Percentiles rank a stretch among this genome's conserved stretches.
These are phyloP conservation scores for Ocimum tenuiflorum DNA, from an alignment of 257 asterid species.

Conservation along the genomic window DNA sequence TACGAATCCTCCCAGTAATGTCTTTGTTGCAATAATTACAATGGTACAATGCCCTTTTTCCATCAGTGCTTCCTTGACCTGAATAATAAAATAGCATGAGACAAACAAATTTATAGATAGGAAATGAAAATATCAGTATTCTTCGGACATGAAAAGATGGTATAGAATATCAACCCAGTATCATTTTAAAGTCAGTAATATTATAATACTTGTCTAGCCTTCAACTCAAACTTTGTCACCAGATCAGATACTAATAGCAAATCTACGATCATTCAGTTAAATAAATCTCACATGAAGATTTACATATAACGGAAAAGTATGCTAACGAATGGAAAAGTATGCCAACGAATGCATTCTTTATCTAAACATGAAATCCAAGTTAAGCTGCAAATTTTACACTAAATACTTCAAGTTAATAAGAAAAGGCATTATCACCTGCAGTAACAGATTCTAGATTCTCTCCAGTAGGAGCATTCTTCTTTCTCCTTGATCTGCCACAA, in stretches of 20 bases:
- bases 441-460: conserved; percentile 54
- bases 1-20: conserved; percentile 65
- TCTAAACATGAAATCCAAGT: neutral
- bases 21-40: conserved; percentile 85
- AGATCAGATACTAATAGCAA: neutral
- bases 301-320: neutral
- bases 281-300: too few species aligned
- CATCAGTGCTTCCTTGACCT: conserved; percentile 66
- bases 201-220: neutral
- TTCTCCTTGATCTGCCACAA: conserved; percentile 72
- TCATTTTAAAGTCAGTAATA: neutral
- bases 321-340: conserved; percentile 1
- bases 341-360: neutral
- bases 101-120: neutral
- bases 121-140: neutral
- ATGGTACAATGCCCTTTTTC: conserved; percentile 72
- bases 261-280: neutral
- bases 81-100: conserved; percentile 26
- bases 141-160: neutral
- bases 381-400: neutral
- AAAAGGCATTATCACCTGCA: conserved; percentile 39
- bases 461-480: conserved; percentile 67
- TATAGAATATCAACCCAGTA: neutral
- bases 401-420: neutral
- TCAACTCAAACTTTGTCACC: neutral